Evolutionary conservation across 163 green algal species (phyloP).

Genomic region (Coccomyxa subellipsoidea): DNA sequence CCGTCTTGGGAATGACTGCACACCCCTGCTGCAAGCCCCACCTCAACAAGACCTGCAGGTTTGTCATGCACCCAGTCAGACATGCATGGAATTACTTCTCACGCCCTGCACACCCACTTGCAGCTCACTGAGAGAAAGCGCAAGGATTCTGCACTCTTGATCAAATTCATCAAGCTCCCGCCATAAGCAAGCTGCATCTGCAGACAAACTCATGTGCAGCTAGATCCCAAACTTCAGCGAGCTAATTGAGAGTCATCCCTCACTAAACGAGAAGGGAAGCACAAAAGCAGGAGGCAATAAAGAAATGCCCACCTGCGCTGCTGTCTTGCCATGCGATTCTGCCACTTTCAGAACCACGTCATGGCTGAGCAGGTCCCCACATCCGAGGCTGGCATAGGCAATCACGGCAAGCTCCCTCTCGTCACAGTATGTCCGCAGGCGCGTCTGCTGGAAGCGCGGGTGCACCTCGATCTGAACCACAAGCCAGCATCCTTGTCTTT

Average conservation of each 20-base stretch:
- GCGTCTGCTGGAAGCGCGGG: constrained; percentile 42
- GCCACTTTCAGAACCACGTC: constrained; percentile 29
- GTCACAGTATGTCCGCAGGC: constrained; percentile 39
- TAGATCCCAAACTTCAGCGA: too few species aligned
- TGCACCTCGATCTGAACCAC: constrained; percentile 62
- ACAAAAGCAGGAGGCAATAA: not conserved
- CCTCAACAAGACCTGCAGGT: constrained; percentile 54
- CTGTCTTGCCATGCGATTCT: constrained; percentile 13
- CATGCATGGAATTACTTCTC: too few species aligned
- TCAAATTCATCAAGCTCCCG: too few species aligned
- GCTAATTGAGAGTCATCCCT: too few species aligned
- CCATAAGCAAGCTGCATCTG: too few species aligned
- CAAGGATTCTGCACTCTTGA: too few species aligned
- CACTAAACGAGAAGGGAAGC: not conserved
- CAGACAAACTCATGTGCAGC: too few species aligned
- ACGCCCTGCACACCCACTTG: too few species aligned
- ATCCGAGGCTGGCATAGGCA: constrained; percentile 48
- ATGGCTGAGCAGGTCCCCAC: constrained; percentile 46
- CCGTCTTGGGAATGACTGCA: constrained; percentile 72
- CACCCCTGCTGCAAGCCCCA: constrained; percentile 63
- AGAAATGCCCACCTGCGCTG: constrained; percentile 37
- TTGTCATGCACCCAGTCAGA: not conserved
- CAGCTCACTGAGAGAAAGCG: too few species aligned
- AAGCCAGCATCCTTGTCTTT: not conserved
- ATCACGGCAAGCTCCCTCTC: constrained; percentile 25